Evolutionary conservation across 2,329 filamentous ascomycete genomes (phyloP), one percentile per base, ranked within the genome.

Genomic region (Monascus ruber): DNA sequence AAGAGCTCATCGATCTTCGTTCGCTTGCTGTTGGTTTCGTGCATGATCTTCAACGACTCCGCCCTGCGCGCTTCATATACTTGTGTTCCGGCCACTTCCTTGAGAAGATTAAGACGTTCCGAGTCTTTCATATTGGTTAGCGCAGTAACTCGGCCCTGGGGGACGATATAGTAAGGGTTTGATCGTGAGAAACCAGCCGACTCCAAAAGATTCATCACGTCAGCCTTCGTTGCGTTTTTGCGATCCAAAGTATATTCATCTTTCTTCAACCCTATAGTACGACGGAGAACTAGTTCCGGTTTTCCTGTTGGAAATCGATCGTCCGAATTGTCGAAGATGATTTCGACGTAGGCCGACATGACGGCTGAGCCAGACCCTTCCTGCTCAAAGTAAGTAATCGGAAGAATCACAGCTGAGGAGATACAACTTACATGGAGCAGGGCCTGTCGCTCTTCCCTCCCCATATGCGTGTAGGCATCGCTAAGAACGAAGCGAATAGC

Each of bases 331-430:
- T 98, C 91, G 63, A 98, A 98, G 49, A 95, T 94, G 54, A 98
- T 85, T 65, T 98, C 91, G 43, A 98, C 93, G 54, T 96, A 98
- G n/a, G 91, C 93, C 35, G 88, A 94, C 85, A 95, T 94, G 54
- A 98, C 89, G 10, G 91, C 91, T 3, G 89, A 94, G 29, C 91
- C 93, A 4, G 91, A 94, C 32, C 93, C 93, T 72, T 98, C 93
- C 70, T 75, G 49, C 37, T 44, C 36, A 26, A 25, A 40, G 53
- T 69, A 40, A 66, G 54, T 40, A 34, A 47, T 26, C 28, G 4
- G 37, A 24, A 4, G 5, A 37, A 24, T 3, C 9, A 26, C 34
- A 29, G 26, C 5, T 26, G 17, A 34, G 10, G 17, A 7, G 17
- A n/a, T 1, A 2, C 26, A 26, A 49, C 69, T 32, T 65, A 74